A percentile compares a stretch with the other conserved stretches of the same genome.
phyloP scores from a whole-genome alignment of 2,329 filamentous ascomycete genomes.

The Zalaria obscura region DNA sequence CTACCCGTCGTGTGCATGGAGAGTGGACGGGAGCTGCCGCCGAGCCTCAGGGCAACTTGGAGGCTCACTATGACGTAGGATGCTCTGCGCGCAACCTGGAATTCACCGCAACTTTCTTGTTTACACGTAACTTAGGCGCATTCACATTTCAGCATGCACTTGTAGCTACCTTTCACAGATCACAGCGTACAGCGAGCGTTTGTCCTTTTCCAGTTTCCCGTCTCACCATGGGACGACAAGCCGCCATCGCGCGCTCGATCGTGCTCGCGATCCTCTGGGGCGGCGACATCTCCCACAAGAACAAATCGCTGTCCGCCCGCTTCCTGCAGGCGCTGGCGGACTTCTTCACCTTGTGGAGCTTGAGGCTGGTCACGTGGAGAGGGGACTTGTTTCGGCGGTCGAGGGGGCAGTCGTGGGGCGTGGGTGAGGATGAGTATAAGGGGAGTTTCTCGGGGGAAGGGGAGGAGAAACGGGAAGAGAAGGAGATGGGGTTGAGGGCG shows the following conservation, averaged over 20 bases:
- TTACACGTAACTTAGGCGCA: not conserved
- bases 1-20: no score
- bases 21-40: no score
- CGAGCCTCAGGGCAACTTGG: no score
- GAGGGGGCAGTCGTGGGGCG: conserved; percentile 36
- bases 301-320: conserved; percentile 2
- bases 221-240: conserved; percentile 6
- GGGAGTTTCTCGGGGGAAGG: conserved; percentile 35
- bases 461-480: conserved; percentile 22
- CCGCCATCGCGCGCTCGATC: conserved; percentile 5
- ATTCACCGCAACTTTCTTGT: not conserved
- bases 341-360: conserved; percentile 5
- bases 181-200: not conserved
- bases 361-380: conserved; percentile 8
- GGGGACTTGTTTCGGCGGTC: conserved; percentile 36
- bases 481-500: conserved; percentile 32
- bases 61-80: no score
- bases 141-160: not conserved
- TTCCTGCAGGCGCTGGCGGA: conserved; percentile 2
- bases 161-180: not conserved
- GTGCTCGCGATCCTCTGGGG: conserved; percentile 4
- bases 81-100: no score
- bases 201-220: no score
- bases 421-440: conserved; percentile 40
- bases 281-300: not conserved